These are phyloP conservation scores for Rosa multiflora DNA, from an alignment of 306 rosid genomes.

Conservation along the genomic window DNA sequence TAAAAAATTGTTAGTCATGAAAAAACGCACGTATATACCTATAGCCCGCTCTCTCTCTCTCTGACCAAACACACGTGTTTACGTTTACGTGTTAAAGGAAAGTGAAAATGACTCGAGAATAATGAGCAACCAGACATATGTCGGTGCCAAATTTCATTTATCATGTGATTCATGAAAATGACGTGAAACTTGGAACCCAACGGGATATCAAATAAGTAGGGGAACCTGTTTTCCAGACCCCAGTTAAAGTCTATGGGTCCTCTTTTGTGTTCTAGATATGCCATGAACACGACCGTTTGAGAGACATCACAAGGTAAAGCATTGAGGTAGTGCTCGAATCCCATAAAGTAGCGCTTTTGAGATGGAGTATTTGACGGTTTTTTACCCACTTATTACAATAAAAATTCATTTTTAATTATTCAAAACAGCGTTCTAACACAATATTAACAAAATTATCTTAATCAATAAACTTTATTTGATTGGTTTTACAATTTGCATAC, in stretches of 20 bases:
- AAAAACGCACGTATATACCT: background rate
- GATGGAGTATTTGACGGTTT: too few species aligned
- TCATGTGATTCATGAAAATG: slow-evolving; percentile 7
- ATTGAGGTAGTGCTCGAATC: background rate
- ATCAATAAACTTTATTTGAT: too few species aligned
- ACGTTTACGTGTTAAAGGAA: background rate
- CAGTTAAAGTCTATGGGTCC: background rate
- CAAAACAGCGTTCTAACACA: too few species aligned
- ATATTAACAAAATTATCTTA: too few species aligned
- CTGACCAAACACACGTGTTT: slow-evolving; percentile 2
- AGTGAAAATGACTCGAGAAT: background rate
- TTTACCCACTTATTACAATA: too few species aligned
- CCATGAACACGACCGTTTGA: background rate
- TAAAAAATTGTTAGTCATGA: background rate
- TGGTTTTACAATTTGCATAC: too few species aligned
- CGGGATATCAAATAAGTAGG: background rate
- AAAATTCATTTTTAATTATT: too few species aligned
- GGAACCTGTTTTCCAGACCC: background rate
- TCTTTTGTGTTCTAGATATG: background rate
- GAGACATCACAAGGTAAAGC: background rate
- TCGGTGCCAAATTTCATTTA: background rate
- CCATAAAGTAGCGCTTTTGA: too few species aligned
- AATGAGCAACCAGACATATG: background rate
- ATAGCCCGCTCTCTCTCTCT: background rate
- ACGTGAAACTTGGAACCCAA: background rate